These are phyloP conservation scores for Arthrobotrys sphaeroides DNA, from an alignment of 2,329 filamentous ascomycete species.

Conservation along the genomic window DNA sequence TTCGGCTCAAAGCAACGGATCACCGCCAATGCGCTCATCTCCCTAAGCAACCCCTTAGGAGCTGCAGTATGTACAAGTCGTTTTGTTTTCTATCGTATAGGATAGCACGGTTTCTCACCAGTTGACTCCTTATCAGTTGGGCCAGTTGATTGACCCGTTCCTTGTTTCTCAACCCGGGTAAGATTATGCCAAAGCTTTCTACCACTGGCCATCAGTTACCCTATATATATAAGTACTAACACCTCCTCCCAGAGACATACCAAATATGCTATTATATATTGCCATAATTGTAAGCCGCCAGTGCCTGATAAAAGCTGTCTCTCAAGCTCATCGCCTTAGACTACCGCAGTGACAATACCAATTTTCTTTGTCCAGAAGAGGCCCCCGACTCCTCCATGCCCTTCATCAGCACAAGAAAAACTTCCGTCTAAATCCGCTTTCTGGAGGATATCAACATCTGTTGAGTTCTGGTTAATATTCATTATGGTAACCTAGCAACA, in stretches of 20 bases:
- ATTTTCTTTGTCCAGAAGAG: conserved; percentile 32
- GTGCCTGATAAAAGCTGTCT: not conserved
- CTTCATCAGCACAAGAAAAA: conserved; percentile 46
- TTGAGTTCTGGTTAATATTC: conserved; percentile 49
- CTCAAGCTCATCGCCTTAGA: not conserved
- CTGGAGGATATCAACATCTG: conserved; percentile 9
- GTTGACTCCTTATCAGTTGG: conserved; percentile 60
- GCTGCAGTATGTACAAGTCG: conserved; percentile 70
- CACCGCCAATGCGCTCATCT: conserved; percentile 84
- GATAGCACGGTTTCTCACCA: not conserved
- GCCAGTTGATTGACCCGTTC: conserved; percentile 84
- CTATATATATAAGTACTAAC: too few species aligned
- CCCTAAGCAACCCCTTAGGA: conserved; percentile 87
- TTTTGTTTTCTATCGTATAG: not conserved
- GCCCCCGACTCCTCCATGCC: conserved; percentile 42
- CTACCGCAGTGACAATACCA: conserved; percentile 35
- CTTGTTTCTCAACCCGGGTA: conserved; percentile 70
- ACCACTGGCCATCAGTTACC: not conserved
- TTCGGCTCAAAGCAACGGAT: conserved; percentile 86
- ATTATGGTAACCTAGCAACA: conserved; percentile 28
- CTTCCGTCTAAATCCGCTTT: conserved; percentile 24
- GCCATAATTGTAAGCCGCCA: conserved; percentile 75
- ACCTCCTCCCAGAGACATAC: conserved; percentile 67
- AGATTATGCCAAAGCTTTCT: not conserved
- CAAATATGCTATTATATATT: conserved; percentile 84